Percentiles rank a stretch among this genome's conserved stretches.
Conservation (phyloP, 1,284 basidiomycete genomes). For the Ustilago nuda region DNA sequence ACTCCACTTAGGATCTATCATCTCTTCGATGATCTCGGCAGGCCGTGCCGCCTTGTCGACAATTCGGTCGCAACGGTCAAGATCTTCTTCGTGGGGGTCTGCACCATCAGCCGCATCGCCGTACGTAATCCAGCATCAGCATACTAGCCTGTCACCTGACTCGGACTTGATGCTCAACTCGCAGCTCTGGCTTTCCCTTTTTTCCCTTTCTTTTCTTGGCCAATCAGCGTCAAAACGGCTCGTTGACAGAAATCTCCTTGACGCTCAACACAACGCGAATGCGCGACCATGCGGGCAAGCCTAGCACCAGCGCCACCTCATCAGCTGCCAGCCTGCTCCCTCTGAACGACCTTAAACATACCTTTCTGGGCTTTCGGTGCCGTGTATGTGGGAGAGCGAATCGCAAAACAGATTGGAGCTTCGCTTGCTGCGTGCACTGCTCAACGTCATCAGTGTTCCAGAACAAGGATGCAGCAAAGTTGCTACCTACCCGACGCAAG, state of each 20-base stretch:
- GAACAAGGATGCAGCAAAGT: not conserved
- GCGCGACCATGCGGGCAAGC: not conserved
- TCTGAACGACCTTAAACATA: conserved; percentile 9
- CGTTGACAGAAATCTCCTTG: not conserved
- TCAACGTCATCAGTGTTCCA: conserved; percentile 5
- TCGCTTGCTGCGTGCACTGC: conserved; percentile 24
- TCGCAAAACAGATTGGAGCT: conserved; percentile 7
- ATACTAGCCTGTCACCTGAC: not conserved
- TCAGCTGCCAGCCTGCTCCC: not conserved
- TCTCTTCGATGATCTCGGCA: conserved; percentile 2
- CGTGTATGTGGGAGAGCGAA: conserved; percentile 28
- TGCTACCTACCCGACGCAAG: conserved; percentile 8
- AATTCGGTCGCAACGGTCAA: conserved; percentile 12
- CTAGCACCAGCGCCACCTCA: not conserved
- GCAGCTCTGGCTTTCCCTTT: no score
- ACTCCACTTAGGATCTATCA: conserved; percentile 10
- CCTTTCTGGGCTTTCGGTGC: conserved; percentile 28
- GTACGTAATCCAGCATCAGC: conserved; percentile 2
- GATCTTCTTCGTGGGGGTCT: conserved; percentile 17
- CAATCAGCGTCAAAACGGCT: not conserved
- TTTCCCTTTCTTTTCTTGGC: not conserved
- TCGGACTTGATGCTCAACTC: not conserved
- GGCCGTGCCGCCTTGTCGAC: conserved; percentile 12
- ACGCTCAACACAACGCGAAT: not conserved
- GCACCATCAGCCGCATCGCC: conserved; percentile 16